Evolutionary conservation across 805 yeast genomes (phyloP).

Genomic region (Candida nitratophila): DNA sequence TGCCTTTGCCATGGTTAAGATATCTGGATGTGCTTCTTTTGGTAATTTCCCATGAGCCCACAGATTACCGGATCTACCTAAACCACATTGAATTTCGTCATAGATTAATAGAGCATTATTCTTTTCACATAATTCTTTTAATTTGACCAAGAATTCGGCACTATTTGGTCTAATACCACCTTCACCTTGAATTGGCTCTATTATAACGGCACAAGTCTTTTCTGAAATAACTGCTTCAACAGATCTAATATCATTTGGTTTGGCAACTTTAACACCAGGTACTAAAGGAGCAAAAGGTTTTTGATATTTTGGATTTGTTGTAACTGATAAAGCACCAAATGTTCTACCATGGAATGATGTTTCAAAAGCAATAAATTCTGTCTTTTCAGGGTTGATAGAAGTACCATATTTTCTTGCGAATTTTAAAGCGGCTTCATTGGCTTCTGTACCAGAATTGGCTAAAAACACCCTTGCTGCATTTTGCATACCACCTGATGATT

Average conservation of each 20-base stretch:
- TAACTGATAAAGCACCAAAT: slow-evolving; percentile 87
- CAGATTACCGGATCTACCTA: slow-evolving; percentile 84
- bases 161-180: slow-evolving; percentile 81
- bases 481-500: slow-evolving; percentile 68
- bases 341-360: slow-evolving; percentile 94
- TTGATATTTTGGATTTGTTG: slow-evolving; percentile 91
- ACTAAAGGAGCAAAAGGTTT: slow-evolving; percentile 84
- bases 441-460: slow-evolving; percentile 55
- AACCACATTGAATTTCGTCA: slow-evolving; percentile 96
- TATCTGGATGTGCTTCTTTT: slow-evolving; percentile 85
- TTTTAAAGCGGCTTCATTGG: slow-evolving; percentile 53
- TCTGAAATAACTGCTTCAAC: slow-evolving; percentile 51
- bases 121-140: slow-evolving; percentile 61
- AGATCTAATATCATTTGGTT: slow-evolving; percentile 50
- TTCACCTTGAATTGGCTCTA: slow-evolving; percentile 98
- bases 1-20: slow-evolving; percentile 91
- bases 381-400: slow-evolving; percentile 43
- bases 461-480: slow-evolving; percentile 68
- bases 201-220: slow-evolving; percentile 82
- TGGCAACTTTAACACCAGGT: slow-evolving; percentile 78
- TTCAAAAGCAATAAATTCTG: slow-evolving; percentile 79
- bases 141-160: slow-evolving; percentile 52
- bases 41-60: slow-evolving; percentile 89
- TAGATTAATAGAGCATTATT: slow-evolving; percentile 73
- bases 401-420: slow-evolving; percentile 77